Evolutionary conservation across 2,329 filamentous ascomycete genomes (phyloP).

Genomic region (Aspergillus quadricinctus): DNA sequence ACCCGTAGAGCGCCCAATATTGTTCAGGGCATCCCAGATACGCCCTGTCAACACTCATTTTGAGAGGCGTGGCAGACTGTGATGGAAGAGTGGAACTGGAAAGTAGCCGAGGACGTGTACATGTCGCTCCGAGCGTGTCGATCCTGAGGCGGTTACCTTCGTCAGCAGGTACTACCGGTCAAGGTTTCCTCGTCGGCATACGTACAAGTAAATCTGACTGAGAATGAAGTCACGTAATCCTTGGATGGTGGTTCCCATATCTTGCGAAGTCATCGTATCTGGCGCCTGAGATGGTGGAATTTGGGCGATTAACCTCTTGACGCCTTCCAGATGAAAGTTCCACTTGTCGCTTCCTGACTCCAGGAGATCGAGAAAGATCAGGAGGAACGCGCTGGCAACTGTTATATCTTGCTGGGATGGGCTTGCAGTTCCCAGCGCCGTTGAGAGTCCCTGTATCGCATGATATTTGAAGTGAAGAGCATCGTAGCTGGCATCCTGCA

Average conservation of each 20-base stretch:
- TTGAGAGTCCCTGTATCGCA: constrained; percentile 14
- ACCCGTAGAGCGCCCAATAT: constrained; percentile 7
- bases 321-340: constrained; percentile 14
- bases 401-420: constrained; percentile 4
- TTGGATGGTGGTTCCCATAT: no score
- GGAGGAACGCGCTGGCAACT: constrained; percentile 13
- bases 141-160: background rate
- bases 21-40: constrained; percentile 12
- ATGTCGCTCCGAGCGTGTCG: no score
- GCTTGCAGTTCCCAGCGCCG: constrained; percentile 2
- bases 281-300: no score
- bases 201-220: constrained; percentile 4
- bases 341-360: constrained; percentile 16
- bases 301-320: no score
- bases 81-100: background rate
- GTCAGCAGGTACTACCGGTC: background rate
- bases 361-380: constrained; percentile 17
- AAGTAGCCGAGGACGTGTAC: background rate
- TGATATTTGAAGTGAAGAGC: constrained; percentile 20
- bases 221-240: background rate
- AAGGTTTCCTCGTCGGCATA: no score
- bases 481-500: constrained; percentile 9
- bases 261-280: no score
- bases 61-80: no score
- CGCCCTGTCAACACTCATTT: background rate